Conservation (phyloP, 495 filamentous ascomycete genomes). For the Neurospora sp. region DNA sequence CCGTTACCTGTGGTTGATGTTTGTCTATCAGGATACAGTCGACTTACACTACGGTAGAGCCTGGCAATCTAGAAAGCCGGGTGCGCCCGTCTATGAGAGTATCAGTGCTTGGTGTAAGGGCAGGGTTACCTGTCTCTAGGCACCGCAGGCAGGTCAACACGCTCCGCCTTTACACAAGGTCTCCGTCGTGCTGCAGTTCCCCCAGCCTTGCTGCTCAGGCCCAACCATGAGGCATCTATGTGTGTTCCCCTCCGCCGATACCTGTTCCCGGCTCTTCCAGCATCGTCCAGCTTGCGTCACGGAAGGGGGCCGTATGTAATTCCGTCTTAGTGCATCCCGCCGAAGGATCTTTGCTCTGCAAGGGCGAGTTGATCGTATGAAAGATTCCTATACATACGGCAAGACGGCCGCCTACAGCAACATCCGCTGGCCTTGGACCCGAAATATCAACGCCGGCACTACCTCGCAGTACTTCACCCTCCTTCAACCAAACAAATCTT, state of each 20-base stretch:
- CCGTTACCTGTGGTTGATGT: not conserved
- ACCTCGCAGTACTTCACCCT: not conserved
- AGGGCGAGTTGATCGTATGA: not conserved
- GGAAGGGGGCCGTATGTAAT: not conserved
- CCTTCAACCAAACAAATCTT: not conserved
- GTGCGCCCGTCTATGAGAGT: not conserved
- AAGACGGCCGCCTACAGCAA: not conserved
- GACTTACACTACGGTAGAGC: not conserved
- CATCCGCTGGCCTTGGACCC: not conserved
- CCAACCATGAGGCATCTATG: not conserved
- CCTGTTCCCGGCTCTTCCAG: not conserved
- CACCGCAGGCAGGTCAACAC: not conserved
- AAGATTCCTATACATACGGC: not conserved
- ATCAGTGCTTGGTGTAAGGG: not conserved
- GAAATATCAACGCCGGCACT: not conserved
- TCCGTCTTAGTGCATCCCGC: not conserved
- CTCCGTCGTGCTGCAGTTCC: not conserved
- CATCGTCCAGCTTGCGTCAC: not conserved
- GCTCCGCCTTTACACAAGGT: not conserved
- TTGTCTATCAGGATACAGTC: not conserved
- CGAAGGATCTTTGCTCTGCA: not conserved
- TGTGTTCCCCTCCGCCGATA: not conserved
- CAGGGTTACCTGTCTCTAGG: not conserved
- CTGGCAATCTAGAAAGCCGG: not conserved
- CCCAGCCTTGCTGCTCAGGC: not conserved